phyloP scores from a whole-genome alignment of 1,284 basidiomycete species.

The Sutorius eximius region DNA sequence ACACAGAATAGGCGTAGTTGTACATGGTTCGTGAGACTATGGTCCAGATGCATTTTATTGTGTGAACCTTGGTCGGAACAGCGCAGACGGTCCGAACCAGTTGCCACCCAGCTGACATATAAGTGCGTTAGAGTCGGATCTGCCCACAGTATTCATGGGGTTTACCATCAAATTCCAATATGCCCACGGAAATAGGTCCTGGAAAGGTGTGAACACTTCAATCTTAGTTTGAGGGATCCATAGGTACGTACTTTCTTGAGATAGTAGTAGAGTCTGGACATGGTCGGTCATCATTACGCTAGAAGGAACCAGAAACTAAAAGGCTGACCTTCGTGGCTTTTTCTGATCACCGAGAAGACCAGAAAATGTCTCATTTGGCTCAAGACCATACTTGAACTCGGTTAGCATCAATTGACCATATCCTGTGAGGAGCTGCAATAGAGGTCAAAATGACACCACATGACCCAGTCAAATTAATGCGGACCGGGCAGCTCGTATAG shows the following conservation, averaged over 20 bases:
- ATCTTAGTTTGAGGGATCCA: background rate
- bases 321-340: slow-evolving; percentile 55
- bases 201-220: background rate
- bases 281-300: slow-evolving; percentile 5
- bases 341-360: slow-evolving; percentile 68
- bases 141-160: background rate
- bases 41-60: slow-evolving; percentile 9
- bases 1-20: background rate
- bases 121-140: slow-evolving; percentile 4
- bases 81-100: slow-evolving; percentile 66
- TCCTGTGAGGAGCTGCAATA: slow-evolving; percentile 70
- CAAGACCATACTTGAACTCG: slow-evolving; percentile 86
- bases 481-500: slow-evolving; percentile 81
- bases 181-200: slow-evolving; percentile 84
- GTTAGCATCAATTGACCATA: slow-evolving; percentile 87
- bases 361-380: slow-evolving; percentile 86
- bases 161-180: slow-evolving; percentile 86
- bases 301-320: background rate
- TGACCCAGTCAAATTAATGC: slow-evolving; percentile 30
- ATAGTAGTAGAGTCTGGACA: slow-evolving; percentile 77
- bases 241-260: slow-evolving; percentile 73
- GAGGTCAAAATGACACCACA: slow-evolving; percentile 11
- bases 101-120: slow-evolving; percentile 54
- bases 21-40: background rate
- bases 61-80: slow-evolving; percentile 47